Evolutionary conservation across 805 yeast genomes (phyloP).

Genomic region (Kluyveromyces aestuarii): DNA sequence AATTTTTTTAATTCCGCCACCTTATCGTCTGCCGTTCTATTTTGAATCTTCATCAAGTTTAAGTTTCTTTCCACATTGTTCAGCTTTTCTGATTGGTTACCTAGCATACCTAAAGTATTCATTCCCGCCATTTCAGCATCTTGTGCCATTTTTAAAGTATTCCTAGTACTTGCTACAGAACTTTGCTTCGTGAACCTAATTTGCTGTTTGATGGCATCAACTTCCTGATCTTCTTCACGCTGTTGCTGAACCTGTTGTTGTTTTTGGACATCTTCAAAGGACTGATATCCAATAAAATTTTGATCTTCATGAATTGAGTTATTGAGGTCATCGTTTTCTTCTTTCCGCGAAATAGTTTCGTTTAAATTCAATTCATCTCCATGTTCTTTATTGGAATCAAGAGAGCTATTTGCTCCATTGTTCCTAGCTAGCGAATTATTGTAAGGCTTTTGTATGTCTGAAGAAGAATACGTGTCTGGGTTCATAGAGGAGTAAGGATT

Average conservation of each 20-base stretch:
- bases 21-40: slow-evolving; percentile 71
- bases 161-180: slow-evolving; percentile 76
- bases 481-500: slow-evolving; percentile 7
- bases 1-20: slow-evolving; percentile 70
- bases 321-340: slow-evolving; percentile 25
- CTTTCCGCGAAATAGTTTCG: slow-evolving; percentile 16
- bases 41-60: slow-evolving; percentile 71
- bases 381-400: not conserved
- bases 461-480: slow-evolving; percentile 5
- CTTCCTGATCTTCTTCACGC: slow-evolving; percentile 73
- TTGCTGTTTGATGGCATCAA: slow-evolving; percentile 76
- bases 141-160: slow-evolving; percentile 62
- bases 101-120: slow-evolving; percentile 84
- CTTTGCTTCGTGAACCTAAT: slow-evolving; percentile 79
- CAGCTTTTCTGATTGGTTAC: slow-evolving; percentile 84
- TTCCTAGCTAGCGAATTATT: slow-evolving; percentile 9
- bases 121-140: slow-evolving; percentile 67
- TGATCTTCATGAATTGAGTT: slow-evolving; percentile 15
- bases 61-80: slow-evolving; percentile 72
- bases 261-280: slow-evolving; percentile 29
- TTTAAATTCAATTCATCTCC: slow-evolving; percentile 28
- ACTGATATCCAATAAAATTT: slow-evolving; percentile 20
- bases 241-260: slow-evolving; percentile 31
- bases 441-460: not conserved
- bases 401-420: not conserved